phyloP scores from a whole-genome alignment of 2,329 filamentous ascomycete species.

The Emmonsiellopsis sp. region DNA sequence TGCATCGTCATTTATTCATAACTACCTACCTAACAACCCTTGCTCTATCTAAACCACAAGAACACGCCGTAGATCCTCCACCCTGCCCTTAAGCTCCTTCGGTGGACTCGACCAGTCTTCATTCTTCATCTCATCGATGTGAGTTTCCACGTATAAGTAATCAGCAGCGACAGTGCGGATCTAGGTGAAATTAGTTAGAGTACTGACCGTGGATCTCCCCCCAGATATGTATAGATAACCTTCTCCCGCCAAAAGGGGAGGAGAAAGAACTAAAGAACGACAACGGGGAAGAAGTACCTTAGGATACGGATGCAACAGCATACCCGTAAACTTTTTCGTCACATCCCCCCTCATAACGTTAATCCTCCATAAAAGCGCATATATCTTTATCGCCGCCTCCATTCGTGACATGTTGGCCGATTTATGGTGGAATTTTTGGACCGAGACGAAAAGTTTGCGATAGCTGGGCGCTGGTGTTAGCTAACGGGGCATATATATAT shows the following conservation, averaged over 20 bases:
- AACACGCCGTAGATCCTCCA: slow-evolving; percentile 15
- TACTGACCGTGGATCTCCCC: too few relatives aligned
- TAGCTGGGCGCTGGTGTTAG: slow-evolving; percentile 26
- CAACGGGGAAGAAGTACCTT: slow-evolving; percentile 42
- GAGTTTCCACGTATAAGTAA: slow-evolving; percentile 26
- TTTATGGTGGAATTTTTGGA: slow-evolving; percentile 75
- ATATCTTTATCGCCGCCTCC: slow-evolving; percentile 69
- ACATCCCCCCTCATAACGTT: slow-evolving; percentile 46
- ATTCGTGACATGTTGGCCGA: slow-evolving; percentile 74
- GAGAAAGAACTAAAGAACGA: neutral
- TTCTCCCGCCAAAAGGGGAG: neutral
- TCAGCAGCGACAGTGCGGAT: slow-evolving; percentile 28
- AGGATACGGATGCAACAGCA: slow-evolving; percentile 77
- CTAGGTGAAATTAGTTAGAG: slow-evolving; percentile 15
- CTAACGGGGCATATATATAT: neutral
- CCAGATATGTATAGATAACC: neutral
- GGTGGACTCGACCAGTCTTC: slow-evolving; percentile 28
- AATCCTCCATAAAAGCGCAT: slow-evolving; percentile 57
- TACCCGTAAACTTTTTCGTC: slow-evolving; percentile 57
- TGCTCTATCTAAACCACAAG: neutral
- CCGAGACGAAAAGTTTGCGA: slow-evolving; percentile 55
- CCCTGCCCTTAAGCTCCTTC: slow-evolving; percentile 24
- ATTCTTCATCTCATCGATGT: slow-evolving; percentile 19
- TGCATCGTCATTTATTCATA: neutral
- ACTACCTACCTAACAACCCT: neutral